Evolutionary conservation across 1,284 basidiomycete species (phyloP), one percentile per base, ranked within the genome.

Genomic region (Microbotryum silenes-acaulis): DNA sequence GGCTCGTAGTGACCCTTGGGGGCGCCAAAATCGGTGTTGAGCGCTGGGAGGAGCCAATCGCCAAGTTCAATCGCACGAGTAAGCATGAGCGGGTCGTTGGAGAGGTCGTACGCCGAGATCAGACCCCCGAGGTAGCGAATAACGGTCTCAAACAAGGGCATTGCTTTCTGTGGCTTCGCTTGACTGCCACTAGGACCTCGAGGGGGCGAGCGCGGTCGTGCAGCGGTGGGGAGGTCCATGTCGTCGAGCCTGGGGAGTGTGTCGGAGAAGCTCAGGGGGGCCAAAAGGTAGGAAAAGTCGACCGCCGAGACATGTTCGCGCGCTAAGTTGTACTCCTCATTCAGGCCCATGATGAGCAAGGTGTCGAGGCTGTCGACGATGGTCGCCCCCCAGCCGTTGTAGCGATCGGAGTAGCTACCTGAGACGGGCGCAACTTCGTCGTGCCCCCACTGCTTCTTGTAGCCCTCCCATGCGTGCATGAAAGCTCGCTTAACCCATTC

Each of bases 71-170:
- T 77, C 1, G 91, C 89, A 62, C 83, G 83, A 45, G 84, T 79
- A 21, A 97, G 82, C 74, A 84, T 91, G 8, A 93, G 71, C 6
- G 76, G 67, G 61, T 89, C 85, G 20, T 69, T 72, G 0, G 76
- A 72, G 14, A 92, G 80, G 71, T 90, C 83, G 73, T 89, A 85
- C 0, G 91, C 88, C 1, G 91, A 85, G 1, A 97, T 80, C 1
- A 97, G 78, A 10, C 89, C 89, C 14, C 89, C 89, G 1, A 91
- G 78, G 2, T 89, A 80, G 23, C 89, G 84, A 53, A 91, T 91
- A 0, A 88, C 37, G 12, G 37, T 42, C 16, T 42, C 37, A 18
- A 42, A 42, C 37, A 42, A 18, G 5, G 37, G 89, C 0, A 85
- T 88, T 82, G 37, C 12, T 42, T 42, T 42, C 37, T 18, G 37